Conservation (phyloP, 2,329 filamentous ascomycete genomes). For the Uncinocarpus reesii region DNA sequence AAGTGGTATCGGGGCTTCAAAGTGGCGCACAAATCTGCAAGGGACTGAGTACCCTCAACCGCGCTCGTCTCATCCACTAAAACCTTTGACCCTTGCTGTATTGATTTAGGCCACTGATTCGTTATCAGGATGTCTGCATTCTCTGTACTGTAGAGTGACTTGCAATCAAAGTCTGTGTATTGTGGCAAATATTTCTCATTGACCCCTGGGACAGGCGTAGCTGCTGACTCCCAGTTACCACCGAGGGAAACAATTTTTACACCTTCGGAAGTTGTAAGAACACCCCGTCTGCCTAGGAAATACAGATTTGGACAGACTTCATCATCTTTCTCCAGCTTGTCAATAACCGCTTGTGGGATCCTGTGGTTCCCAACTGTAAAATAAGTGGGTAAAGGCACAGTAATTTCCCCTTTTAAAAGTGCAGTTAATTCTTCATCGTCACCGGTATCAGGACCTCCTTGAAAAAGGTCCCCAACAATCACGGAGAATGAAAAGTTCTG, state of each 20-base stretch:
- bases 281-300: conserved; percentile 76
- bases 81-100: conserved; percentile 59
- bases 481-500: conserved; percentile 82
- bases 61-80: conserved; percentile 44
- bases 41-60: conserved; percentile 50
- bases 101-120: conserved; percentile 66
- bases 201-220: conserved; percentile 32
- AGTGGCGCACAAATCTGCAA: conserved; percentile 66
- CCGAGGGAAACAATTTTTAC: conserved; percentile 79
- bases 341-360: conserved; percentile 60
- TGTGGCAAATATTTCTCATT: conserved; percentile 62
- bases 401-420: conserved; percentile 61
- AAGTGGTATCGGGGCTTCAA: conserved; percentile 92
- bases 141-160: conserved; percentile 63
- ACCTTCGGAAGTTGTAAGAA: conserved; percentile 81
- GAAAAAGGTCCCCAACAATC: conserved; percentile 73
- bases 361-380: conserved; percentile 68
- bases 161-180: conserved; percentile 68
- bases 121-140: conserved; percentile 80
- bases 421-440: conserved; percentile 53
- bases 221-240: conserved; percentile 53
- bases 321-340: conserved; percentile 61
- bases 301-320: conserved; percentile 83
- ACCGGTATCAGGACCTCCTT: conserved; percentile 35
- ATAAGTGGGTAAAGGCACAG: conserved; percentile 74